A percentile compares a stretch with the other conserved stretches of the same genome.
Conservation (phyloP, 768 basidiomycete species). For the Psilocybe subaeruginosa region DNA sequence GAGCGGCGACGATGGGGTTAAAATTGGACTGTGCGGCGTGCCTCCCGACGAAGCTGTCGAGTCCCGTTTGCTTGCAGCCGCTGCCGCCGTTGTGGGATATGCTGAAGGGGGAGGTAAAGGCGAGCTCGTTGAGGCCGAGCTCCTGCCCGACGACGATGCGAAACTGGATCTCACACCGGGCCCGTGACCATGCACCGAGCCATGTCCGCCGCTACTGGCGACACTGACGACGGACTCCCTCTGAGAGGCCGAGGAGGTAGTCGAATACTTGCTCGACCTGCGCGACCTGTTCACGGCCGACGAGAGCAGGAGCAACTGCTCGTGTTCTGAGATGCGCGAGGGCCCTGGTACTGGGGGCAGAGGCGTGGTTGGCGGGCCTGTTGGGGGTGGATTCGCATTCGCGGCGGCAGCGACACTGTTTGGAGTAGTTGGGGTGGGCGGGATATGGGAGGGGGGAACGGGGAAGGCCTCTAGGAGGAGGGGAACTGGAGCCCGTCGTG, state of each 20-base stretch:
- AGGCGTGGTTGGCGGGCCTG: slow-evolving; percentile 57
- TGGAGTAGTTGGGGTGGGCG: slow-evolving; percentile 29
- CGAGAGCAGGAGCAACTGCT: slow-evolving; percentile 41
- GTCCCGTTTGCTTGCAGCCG: neutral
- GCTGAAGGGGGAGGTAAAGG: neutral
- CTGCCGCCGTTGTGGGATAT: neutral
- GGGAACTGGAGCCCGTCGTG: slow-evolving; percentile 23
- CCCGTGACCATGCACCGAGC: neutral
- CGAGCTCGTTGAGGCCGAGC: slow-evolving; percentile 2
- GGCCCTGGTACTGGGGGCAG: slow-evolving; percentile 71
- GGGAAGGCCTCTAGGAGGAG: slow-evolving; percentile 45
- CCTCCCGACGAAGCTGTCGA: neutral
- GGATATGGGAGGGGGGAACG: slow-evolving; percentile 44
- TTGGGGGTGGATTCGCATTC: slow-evolving; percentile 54
- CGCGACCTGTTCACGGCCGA: slow-evolving; percentile 16
- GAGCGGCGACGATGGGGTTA: neutral
- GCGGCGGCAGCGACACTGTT: neutral
- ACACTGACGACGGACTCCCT: slow-evolving; percentile 26
- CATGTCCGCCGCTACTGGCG: slow-evolving; percentile 15
- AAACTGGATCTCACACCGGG: slow-evolving; percentile 9
- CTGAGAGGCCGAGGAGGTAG: slow-evolving; percentile 11
- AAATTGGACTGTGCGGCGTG: no score
- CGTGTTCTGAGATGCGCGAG: slow-evolving; percentile 54
- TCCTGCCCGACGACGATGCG: slow-evolving; percentile 9
- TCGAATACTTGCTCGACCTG: slow-evolving; percentile 27